Conservation (phyloP, 257 asterid genomes). For the Lycium ferocissimum region DNA sequence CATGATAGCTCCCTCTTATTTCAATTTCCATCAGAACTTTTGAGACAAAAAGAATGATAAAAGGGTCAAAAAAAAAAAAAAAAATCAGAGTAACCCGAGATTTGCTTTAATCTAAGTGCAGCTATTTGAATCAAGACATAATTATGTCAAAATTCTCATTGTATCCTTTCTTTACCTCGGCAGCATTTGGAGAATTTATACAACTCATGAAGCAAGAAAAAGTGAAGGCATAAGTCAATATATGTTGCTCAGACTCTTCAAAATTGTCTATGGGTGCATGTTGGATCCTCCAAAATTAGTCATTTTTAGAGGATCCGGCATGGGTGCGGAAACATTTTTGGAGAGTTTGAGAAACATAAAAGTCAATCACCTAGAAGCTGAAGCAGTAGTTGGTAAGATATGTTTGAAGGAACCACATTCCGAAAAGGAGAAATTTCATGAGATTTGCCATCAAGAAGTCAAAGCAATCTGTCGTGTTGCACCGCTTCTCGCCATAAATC, state of each 20-base stretch:
- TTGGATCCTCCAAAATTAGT: no score
- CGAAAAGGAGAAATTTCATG: background rate
- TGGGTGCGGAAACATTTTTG: no score
- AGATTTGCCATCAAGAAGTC: background rate
- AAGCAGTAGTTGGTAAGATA: background rate
- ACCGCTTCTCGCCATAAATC: background rate
- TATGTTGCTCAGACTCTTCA: no score
- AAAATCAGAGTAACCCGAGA: background rate
- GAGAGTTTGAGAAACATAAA: no score
- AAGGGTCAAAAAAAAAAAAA: no score
- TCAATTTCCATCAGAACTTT: background rate
- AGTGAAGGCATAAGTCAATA: constrained; percentile 32
- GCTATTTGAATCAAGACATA: background rate
- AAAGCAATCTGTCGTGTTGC: background rate
- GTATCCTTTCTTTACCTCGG: background rate
- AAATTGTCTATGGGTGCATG: no score
- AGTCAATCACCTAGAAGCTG: background rate
- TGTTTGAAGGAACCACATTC: background rate
- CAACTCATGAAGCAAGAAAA: constrained; percentile 49
- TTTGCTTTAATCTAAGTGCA: background rate
- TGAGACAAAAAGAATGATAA: background rate
- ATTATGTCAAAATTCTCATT: background rate
- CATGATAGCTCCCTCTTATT: no score
- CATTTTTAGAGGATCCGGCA: no score
- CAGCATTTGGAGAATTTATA: constrained; percentile 49